Evolutionary conservation across 1,284 basidiomycete genomes (phyloP).

Genomic region (Heterobasidion occidentale): DNA sequence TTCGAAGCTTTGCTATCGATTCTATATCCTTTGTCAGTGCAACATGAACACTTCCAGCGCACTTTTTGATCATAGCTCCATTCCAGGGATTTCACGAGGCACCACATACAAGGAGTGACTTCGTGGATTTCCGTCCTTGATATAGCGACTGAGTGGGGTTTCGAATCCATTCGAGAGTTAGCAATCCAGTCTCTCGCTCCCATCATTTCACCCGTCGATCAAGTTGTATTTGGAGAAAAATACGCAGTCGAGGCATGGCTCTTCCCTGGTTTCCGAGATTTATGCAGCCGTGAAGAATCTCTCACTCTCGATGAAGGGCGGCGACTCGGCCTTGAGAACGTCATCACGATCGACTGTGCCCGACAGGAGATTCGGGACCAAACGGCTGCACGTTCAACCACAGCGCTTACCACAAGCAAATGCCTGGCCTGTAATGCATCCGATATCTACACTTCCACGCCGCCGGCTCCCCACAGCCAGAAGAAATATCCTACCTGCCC

Average conservation of each 20-base stretch:
- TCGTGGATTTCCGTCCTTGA: slow-evolving; percentile 3
- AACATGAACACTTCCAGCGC: not conserved
- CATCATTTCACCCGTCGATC: not conserved
- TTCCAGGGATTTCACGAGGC: not conserved
- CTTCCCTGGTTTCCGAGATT: slow-evolving; percentile 6
- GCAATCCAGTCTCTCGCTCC: not conserved
- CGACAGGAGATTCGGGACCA: not conserved
- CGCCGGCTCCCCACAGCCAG: too few species aligned
- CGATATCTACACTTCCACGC: too few species aligned
- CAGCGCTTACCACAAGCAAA: too few species aligned
- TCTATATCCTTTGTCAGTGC: slow-evolving; percentile 4
- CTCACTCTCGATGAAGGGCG: not conserved
- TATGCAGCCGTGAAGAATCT: not conserved
- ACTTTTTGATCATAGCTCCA: not conserved
- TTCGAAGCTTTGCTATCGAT: slow-evolving; percentile 6
- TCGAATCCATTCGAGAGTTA: not conserved
- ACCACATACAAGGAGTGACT: not conserved
- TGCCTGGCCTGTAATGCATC: too few species aligned
- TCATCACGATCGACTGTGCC: not conserved
- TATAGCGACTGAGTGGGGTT: not conserved
- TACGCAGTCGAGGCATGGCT: slow-evolving; percentile 20
- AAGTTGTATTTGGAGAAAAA: not conserved
- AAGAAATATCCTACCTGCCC: too few species aligned
- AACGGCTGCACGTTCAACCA: too few species aligned
- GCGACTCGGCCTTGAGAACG: not conserved